These are phyloP conservation scores for Neofusicoccum ribis DNA, from an alignment of 2,329 filamentous ascomycete genomes.

Conservation along the genomic window DNA sequence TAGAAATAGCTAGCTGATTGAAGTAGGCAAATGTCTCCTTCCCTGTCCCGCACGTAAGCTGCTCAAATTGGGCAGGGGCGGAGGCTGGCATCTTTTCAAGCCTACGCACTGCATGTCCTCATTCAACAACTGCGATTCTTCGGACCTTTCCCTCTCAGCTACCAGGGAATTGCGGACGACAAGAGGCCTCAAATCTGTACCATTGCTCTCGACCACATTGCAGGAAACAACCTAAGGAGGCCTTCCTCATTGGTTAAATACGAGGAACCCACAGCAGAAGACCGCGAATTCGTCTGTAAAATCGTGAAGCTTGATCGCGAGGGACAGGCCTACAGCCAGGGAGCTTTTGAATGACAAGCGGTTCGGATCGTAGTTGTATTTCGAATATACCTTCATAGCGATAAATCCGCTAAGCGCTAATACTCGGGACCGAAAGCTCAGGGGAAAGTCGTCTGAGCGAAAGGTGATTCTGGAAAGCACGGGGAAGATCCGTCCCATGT, in stretches of 20 bases:
- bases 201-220: too few species aligned
- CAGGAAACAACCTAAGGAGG: not conserved
- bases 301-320: slow-evolving; percentile 47
- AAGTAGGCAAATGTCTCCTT: too few species aligned
- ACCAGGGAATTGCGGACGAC: not conserved
- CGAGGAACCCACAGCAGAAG: slow-evolving; percentile 24
- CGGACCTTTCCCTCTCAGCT: not conserved
- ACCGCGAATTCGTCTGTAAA: slow-evolving; percentile 38
- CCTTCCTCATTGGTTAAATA: slow-evolving; percentile 24
- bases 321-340: slow-evolving; percentile 43
- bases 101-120: slow-evolving; percentile 17
- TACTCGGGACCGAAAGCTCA: too few species aligned
- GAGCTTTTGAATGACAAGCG: slow-evolving; percentile 41
- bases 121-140: not conserved
- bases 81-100: slow-evolving; percentile 29
- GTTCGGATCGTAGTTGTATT: slow-evolving; percentile 27
- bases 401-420: too few species aligned
- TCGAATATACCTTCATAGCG: too few species aligned
- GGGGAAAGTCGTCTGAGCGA: too few species aligned
- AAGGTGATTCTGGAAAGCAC: too few species aligned
- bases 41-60: too few species aligned
- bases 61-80: slow-evolving; percentile 18
- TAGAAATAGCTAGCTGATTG: too few species aligned
- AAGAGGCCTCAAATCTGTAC: not conserved
- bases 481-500: too few species aligned